Conservation (phyloP, 1,284 basidiomycete genomes). For the Microbotryomycetes sp. region DNA sequence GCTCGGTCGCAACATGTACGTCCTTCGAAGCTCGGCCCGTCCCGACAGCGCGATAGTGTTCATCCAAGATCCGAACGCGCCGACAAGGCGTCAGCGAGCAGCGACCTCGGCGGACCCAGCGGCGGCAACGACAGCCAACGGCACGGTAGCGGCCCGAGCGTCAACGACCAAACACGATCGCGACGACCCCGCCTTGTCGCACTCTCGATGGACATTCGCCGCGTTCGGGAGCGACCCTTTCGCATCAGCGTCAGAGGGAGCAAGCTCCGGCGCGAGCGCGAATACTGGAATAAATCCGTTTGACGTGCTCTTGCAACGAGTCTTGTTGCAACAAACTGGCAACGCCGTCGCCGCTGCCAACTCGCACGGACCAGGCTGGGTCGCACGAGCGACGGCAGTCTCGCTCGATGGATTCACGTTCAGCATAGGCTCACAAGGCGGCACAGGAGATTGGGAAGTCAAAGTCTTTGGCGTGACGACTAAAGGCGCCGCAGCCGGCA, state of each 20-base stretch:
- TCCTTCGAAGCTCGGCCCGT: conserved; percentile 12
- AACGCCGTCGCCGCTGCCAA: background rate
- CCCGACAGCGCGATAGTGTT: conserved; percentile 15
- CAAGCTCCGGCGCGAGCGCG: background rate
- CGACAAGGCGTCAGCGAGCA: background rate
- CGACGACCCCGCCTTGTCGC: background rate
- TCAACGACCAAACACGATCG: background rate
- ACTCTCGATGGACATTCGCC: conserved; percentile 21
- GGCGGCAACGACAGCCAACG: conserved; percentile 5
- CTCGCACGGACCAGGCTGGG: conserved; percentile 9
- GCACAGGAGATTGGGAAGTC: conserved; percentile 24
- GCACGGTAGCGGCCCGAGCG: background rate
- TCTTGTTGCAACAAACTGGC: conserved; percentile 3
- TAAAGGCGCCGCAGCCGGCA: conserved; percentile 25
- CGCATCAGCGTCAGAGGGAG: background rate
- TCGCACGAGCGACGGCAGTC: conserved; percentile 19
- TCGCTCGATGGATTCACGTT: conserved; percentile 25
- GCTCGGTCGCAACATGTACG: conserved; percentile 25
- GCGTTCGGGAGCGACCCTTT: conserved; percentile 4
- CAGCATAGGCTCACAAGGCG: background rate
- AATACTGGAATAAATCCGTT: conserved; percentile 2
- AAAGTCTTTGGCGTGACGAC: conserved; percentile 21
- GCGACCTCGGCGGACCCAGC: background rate
- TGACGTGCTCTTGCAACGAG: conserved; percentile 31
- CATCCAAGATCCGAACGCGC: conserved; percentile 24